phyloP scores from a whole-genome alignment of 768 basidiomycete genomes.

The Hygrophorus russula region DNA sequence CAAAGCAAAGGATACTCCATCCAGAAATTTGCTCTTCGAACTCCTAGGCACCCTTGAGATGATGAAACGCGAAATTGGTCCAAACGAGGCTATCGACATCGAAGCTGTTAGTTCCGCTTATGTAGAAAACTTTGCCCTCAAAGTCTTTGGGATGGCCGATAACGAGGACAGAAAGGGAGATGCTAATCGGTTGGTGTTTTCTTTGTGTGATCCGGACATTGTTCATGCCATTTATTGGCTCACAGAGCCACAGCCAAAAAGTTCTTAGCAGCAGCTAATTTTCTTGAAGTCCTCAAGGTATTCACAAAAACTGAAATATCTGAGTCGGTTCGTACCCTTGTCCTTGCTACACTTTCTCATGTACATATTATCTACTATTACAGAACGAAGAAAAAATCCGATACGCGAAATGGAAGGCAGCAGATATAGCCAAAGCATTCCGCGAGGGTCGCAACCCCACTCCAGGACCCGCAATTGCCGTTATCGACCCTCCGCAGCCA shows the following conservation, averaged over 20 bases:
- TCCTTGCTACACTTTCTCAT: neutral
- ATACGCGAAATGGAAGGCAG: constrained; percentile 97
- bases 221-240: constrained; percentile 5
- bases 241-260: constrained; percentile 81
- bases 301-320: constrained; percentile 53
- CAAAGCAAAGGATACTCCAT: constrained; percentile 52
- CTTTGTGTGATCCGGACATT: neutral
- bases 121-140: constrained; percentile 90
- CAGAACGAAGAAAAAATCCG: constrained; percentile 82
- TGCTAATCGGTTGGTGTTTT: constrained; percentile 49
- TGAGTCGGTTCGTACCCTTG: constrained; percentile 37
- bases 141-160: constrained; percentile 82
- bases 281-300: constrained; percentile 77
- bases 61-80: constrained; percentile 65
- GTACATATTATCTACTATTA: constrained; percentile 1
- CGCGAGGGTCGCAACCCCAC: constrained; percentile 83
- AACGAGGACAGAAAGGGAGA: constrained; percentile 77
- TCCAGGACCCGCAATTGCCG: constrained; percentile 62
- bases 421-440: constrained; percentile 87
- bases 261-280: constrained; percentile 90
- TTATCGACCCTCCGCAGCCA: constrained; percentile 10
- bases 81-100: constrained; percentile 71
- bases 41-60: constrained; percentile 72
- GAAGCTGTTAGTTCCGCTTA: constrained; percentile 80
- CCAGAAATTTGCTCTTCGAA: constrained; percentile 57